Evolutionary conservation across 192 early-diverging fungal genomes (phyloP), one percentile per base, ranked within the genome.

Genomic region (Ramicandelaber brevisporus): DNA sequence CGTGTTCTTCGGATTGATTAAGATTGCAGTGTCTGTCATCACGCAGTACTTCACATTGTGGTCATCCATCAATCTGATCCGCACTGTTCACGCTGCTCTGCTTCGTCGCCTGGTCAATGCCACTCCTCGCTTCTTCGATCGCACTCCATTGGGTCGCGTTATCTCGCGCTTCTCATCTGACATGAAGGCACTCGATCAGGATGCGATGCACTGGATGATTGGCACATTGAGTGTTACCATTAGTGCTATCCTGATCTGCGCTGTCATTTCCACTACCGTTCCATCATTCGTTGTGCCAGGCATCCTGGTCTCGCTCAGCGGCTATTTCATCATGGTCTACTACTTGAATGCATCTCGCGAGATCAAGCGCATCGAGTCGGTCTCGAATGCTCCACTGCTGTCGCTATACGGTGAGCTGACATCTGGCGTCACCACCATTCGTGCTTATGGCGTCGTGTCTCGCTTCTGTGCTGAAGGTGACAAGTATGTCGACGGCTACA

Each of bases 141-240:
- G 68, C 11, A 83, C 76, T n/a, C 88, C 88, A 5, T 53, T 80
- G 7, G 84, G 84, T 14, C 65, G 75, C 12, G 73, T 87, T 29
- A 70, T 76, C 44, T 92, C 86, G 46, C 50, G 89, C 23, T 87
- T 83, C 40, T 74, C 77, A 16, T 70, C 73, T 9, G 82, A 96
- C 53, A 73, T 90, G 44, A 66, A 69, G 14, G 65, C 70, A 1
- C 53, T 90, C 36, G 84, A 89, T 43, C 62, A 68, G 25, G 34
- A 31, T 2, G 44, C 70, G 18, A 59, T 61, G 22, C 56, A 61
- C 12, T 35, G 43, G 9, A 31, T 63, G 6, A 41, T 51, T 11
- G 64, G 52, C 38, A 56, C 68, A 11, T 31, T 73, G 20, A 28
- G 37, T 4, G 49, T 62, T 1, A 36, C 61, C 27, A 31, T 77